Conservation (phyloP, 176 grass and related monocot species). For the Tillandsia fasciculata region DNA sequence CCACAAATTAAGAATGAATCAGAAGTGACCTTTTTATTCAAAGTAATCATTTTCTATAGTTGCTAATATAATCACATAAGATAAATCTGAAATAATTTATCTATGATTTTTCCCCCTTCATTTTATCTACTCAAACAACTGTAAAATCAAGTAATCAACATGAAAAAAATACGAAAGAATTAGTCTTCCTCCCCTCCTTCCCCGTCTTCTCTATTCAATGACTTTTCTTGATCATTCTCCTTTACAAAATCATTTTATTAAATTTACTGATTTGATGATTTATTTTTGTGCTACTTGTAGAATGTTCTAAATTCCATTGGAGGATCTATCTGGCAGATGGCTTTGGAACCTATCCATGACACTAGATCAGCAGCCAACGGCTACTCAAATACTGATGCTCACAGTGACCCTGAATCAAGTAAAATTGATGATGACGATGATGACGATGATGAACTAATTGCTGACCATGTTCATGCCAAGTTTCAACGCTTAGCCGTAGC, state of each 20-base stretch:
- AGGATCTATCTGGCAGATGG: conserved; percentile 78
- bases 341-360: conserved; percentile 47
- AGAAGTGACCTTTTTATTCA: no score
- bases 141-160: no score
- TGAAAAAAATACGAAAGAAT: no score
- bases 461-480: conserved; percentile 18
- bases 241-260: not conserved
- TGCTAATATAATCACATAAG: no score
- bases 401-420: conserved; percentile 55
- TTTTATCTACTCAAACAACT: no score
- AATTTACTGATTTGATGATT: not conserved
- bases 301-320: conserved; percentile 61
- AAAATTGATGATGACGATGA: conserved; percentile 55
- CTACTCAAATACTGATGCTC: conserved; percentile 28
- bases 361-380: conserved; percentile 26
- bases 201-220: not conserved
- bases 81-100: no score
- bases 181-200: not conserved
- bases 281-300: conserved; percentile 30
- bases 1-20: not conserved
- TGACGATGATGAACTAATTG: conserved; percentile 25
- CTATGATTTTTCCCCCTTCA: no score
- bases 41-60: no score
- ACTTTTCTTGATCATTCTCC: not conserved
- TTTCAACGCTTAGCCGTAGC: conserved; percentile 63